Base-by-base conservation (phyloP, 106 monocot genomes). In the Dendrobium huoshanense region DNA sequence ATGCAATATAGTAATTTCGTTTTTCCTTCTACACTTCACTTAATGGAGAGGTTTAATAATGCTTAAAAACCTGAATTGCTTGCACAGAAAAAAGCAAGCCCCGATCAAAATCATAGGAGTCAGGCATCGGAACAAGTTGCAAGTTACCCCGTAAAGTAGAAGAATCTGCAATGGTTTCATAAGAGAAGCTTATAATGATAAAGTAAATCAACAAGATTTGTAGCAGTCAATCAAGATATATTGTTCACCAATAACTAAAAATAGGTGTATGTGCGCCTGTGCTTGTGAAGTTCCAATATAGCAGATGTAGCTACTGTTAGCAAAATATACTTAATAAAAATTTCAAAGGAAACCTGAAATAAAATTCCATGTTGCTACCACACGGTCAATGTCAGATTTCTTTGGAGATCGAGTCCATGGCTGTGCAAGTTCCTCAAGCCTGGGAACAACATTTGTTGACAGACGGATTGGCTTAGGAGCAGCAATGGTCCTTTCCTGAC, bases 401-500 rank as follows among this genome's bases (percentile, higher is more conserved):
- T 86, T 94, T 31, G 98, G 98, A 80, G 98, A 98, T 65, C 98
- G 79, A 61, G 98, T 98, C 98, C 98, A 98, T 80, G 92, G 92
- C 78, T 92, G 98, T 29, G 78, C 68, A 82, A 94, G 81, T 80
- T 92, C 92, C 55, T 91, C 92, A 80, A 91, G 74, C 79, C 85
- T 94, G 27, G 88, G 77, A 75, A 80, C 72, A 77, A 84, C 78
- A 78, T 81, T 80, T 40, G 81, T 55, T 20, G 85, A 80, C 78
- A 98, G 49, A 64, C 89, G 89, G 77, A 98, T 85, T 76, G 94
- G 94, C 75, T 84, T 91, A 20, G 98, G 98, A 19, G 85, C 85
- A 85, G 78, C 33, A 79, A 85, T 87, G 22, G 77, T 54, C 55
- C 74, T 91, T 77, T 98, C 92, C 77, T 85, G 88, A 76, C 82